Percentiles rank a stretch among this genome's conserved stretches.
These are phyloP conservation scores for Eucalyptus guilfoylei DNA, from an alignment of 345 rosid species.

Conservation along the genomic window DNA sequence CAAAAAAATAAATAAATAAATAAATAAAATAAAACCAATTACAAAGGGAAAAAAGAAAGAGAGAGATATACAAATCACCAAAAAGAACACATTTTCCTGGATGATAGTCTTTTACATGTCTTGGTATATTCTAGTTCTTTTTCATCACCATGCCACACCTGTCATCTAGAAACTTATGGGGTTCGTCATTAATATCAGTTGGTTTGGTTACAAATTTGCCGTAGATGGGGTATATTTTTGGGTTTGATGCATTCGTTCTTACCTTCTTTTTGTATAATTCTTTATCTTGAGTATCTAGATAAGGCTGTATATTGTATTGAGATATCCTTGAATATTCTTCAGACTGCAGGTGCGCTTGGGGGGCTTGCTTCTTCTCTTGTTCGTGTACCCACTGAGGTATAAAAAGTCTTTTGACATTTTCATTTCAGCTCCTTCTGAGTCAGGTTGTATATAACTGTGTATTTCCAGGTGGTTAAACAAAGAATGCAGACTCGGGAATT, in stretches of 20 bases:
- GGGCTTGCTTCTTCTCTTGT: constrained; percentile 90
- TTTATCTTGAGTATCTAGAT: background rate
- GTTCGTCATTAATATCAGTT: background rate
- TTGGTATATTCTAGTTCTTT: background rate
- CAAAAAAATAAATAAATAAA: no score
- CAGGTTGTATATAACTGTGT: background rate
- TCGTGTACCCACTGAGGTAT: constrained; percentile 95
- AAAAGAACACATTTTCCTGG: background rate
- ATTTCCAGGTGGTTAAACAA: constrained; percentile 77
- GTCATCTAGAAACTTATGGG: background rate
- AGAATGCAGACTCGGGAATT: constrained; percentile 95
- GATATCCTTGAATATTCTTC: background rate
- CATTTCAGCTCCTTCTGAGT: background rate
- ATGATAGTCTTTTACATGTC: background rate
- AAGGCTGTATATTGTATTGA: background rate
- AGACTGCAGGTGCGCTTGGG: constrained; percentile 96
- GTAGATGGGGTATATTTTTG: background rate
- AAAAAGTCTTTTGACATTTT: background rate
- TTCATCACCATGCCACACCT: background rate
- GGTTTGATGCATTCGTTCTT: background rate
- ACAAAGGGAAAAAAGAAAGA: background rate
- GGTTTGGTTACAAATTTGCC: background rate
- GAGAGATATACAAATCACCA: background rate
- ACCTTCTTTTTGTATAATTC: background rate
- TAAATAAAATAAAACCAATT: background rate